Base-by-base conservation (phyloP, 495 filamentous ascomycete genomes). In the Neurospora intermedia region DNA sequence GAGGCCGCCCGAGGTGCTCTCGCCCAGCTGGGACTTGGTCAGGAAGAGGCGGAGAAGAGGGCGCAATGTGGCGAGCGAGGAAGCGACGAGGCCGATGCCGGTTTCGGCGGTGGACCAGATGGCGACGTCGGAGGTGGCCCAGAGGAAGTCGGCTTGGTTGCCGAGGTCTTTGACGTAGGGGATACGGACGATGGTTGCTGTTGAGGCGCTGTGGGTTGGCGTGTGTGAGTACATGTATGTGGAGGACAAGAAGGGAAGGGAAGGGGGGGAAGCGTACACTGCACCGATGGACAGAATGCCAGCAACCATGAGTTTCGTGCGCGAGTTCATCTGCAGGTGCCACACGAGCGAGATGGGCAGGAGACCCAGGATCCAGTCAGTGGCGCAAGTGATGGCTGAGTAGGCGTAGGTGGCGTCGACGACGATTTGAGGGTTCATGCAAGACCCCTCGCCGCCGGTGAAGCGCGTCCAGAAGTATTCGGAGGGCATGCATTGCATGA, bases 401-500 rank as follows among this genome's bases (percentile, higher is more conserved):
- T 76, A 77, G 4, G 78, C 45, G 70, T 81, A 79, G 13, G 73
- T 43, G 11, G 77, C 72, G 27, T 76, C 76, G 69, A 77, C 71
- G 10, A 78, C 27, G 38, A 81, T 62, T 0, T 23, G 2, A 27
- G 43, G 69, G 13, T 76, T 43, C 31, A 82, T 71, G 76, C 82
- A 84, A 4, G 27, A 70, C n/a, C 79, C 81, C 0, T 13, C 6
- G 6, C 27, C 69, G 10, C 69, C 45, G 15, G 35, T 43, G 23
- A 69, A 71, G 18, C 75, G 71, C 40, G 78, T 74, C 84, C 83
- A 86, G 74, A 82, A 84, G 72, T 75, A 78, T 15, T 73, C 69
- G 23, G 81, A 74, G 10, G 83, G 83, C 54, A 75, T 31, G 74
- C 86, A 88, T 71, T 87, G 84, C 41, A 87, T 78, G 54, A 84